phyloP scores from a whole-genome alignment of 768 basidiomycete species.

The Boletus pseudopeckii region DNA sequence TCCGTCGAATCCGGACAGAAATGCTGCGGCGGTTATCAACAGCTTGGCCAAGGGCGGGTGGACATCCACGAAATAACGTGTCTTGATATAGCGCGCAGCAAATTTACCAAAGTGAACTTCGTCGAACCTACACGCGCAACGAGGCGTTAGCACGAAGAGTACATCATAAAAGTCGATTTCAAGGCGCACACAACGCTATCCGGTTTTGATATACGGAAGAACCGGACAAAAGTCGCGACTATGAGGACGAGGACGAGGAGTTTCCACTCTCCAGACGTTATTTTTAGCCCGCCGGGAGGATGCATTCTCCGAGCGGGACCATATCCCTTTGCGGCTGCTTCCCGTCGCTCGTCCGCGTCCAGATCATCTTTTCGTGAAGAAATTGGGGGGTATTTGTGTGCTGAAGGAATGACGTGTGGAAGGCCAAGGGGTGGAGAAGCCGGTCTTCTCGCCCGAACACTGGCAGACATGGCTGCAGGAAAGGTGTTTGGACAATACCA shows the following conservation, averaged over 20 bases:
- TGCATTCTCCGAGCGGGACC: conserved; percentile 46
- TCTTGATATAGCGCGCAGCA: conserved; percentile 90
- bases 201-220: conserved; percentile 83
- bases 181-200: conserved; percentile 84
- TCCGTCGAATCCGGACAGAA: conserved; percentile 84
- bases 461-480: conserved; percentile 36
- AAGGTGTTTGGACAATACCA: conserved; percentile 15
- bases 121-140: conserved; percentile 66
- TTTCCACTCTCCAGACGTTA: conserved; percentile 75
- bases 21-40: conserved; percentile 88
- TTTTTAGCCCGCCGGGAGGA: conserved; percentile 58
- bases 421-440: conserved; percentile 60
- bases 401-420: conserved; percentile 31
- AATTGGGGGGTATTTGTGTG: conserved; percentile 59
- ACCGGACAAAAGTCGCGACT: conserved; percentile 74
- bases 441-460: conserved; percentile 64
- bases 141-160: not conserved
- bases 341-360: conserved; percentile 71
- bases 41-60: conserved; percentile 97
- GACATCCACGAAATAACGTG: conserved; percentile 89
- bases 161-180: not conserved
- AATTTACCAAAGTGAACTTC: conserved; percentile 99
- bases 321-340: conserved; percentile 65
- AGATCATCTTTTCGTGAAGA: conserved; percentile 53
- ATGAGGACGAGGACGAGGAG: conserved; percentile 62